Base-by-base conservation (phyloP, 495 filamentous ascomycete genomes). In the Tuber calosporum region DNA sequence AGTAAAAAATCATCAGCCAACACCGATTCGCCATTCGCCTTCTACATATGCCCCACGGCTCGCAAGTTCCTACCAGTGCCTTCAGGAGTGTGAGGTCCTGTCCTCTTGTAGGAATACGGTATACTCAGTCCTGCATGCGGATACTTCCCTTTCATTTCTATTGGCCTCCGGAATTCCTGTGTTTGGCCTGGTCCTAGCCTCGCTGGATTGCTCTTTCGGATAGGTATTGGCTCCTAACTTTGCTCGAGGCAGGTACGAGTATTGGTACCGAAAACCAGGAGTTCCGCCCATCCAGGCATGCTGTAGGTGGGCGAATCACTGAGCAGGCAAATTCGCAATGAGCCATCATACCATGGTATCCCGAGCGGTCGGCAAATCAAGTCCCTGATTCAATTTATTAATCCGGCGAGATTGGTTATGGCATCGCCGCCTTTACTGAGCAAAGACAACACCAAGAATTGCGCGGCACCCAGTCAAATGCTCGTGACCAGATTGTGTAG, bases 261-360 rank as follows among this genome's bases (percentile, higher is more conserved):
- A 34, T 17, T 62, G 11, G 53, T 15, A 15, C 53, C 53, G 53
- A 34, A 34, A 34, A 62, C 53, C 53, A 34, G 53, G 53, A 62
- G 53, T 26, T 5, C 53, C 13, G 34, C 6, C 53, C 26, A 62
- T 34, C 53, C 53, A 34, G 53, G 19, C 53, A 2, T 34, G 13
- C n/a, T 53, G 1, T 15, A 34, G 26, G 19, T 30, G 53, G 13
- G 26, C 53, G n/a, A 62, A 62, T 62, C 53, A 62, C 26, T 17
- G 9, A 5, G 53, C 13, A 34, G 53, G 53, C 11, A 17, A 34
- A 30, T 34, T 34, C 15, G 53, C 53, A 62, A 62, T 62, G 13
- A 6, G 53, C 53, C 53, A 62, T 58, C n/a, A 30, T 62, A 34
- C 53, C 53, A 62, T 62, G 53, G 53, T 62, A 62, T 62, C 53